Conservation (phyloP, 768 basidiomycete species). For the Boletales sp. region DNA sequence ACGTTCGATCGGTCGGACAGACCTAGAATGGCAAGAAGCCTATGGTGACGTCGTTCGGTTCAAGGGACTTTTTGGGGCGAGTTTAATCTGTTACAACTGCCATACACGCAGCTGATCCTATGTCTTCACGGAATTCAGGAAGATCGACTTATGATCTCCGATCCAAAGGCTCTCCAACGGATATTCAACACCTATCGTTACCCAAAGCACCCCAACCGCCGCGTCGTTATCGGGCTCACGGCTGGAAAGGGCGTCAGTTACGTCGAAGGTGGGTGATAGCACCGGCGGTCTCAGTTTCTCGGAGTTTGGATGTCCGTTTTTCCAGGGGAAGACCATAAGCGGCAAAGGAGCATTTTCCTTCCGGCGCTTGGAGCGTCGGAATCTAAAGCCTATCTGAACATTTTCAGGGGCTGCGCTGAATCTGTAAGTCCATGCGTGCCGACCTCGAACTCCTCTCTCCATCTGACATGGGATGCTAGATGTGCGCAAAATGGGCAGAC, state of each 20-base stretch:
- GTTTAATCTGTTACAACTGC: constrained; percentile 4
- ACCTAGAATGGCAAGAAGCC: neutral
- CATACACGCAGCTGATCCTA: constrained; percentile 2
- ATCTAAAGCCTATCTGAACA: constrained; percentile 45
- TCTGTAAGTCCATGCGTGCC: constrained; percentile 11
- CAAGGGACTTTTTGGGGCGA: constrained; percentile 3
- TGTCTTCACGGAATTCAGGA: constrained; percentile 25
- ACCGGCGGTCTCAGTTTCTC: neutral
- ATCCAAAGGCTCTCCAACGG: constrained; percentile 42
- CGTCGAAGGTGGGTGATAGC: constrained; percentile 36
- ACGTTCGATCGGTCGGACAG: neutral
- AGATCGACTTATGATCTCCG: constrained; percentile 43
- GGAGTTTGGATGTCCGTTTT: constrained; percentile 4
- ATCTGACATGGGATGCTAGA: constrained; percentile 7
- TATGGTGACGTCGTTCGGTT: neutral
- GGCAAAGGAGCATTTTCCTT: constrained; percentile 52
- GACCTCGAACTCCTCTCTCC: neutral
- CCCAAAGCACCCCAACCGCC: constrained; percentile 32
- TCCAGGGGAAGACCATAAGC: constrained; percentile 42
- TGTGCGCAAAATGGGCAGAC: constrained; percentile 25
- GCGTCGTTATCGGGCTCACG: constrained; percentile 10
- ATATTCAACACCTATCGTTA: constrained; percentile 43
- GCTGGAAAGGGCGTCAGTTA: constrained; percentile 37
- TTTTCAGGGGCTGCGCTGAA: constrained; percentile 41
- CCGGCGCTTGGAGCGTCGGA: constrained; percentile 55